Percentiles rank a stretch among this genome's conserved stretches.
Conservation (phyloP, 2,329 filamentous ascomycete genomes). For the Aspergillus piperis region DNA sequence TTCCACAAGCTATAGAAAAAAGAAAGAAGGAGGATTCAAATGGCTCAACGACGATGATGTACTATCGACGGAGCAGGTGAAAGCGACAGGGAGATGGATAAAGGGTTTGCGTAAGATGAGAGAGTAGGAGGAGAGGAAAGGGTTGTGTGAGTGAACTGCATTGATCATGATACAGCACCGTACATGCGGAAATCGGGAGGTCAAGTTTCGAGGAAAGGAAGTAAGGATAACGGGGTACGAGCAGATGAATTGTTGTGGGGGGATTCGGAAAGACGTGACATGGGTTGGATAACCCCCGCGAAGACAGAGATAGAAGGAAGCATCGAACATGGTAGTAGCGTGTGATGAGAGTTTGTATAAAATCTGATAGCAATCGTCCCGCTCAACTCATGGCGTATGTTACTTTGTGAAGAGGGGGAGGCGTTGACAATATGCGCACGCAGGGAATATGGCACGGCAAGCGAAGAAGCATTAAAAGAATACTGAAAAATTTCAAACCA, state of each 20-base stretch:
- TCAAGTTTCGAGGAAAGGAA: background rate
- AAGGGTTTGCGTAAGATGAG: background rate
- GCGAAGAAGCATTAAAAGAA: conserved; percentile 22
- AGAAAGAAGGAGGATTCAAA: background rate
- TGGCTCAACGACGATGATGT: background rate
- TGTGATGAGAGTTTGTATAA: background rate
- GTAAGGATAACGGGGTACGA: background rate
- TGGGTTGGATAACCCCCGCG: background rate
- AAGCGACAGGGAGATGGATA: background rate
- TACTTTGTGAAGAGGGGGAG: conserved; percentile 14
- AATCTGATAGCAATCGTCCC: conserved; percentile 4
- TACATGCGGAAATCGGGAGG: background rate
- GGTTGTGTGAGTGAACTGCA: background rate
- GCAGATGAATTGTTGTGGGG: background rate
- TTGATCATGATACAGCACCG: background rate
- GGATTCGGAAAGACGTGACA: background rate
- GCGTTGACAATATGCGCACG: conserved; percentile 11
- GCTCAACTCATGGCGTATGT: conserved; percentile 9
- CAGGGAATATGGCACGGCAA: conserved; percentile 20
- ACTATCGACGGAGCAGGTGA: background rate
- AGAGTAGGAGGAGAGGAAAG: background rate
- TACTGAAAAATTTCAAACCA: conserved; percentile 20
- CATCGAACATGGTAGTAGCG: background rate
- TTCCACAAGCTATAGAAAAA: conserved; percentile 1
- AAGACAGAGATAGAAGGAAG: background rate